Evolutionary conservation across 768 basidiomycete species (phyloP).

Genomic region (Podaxis sp.): DNA sequence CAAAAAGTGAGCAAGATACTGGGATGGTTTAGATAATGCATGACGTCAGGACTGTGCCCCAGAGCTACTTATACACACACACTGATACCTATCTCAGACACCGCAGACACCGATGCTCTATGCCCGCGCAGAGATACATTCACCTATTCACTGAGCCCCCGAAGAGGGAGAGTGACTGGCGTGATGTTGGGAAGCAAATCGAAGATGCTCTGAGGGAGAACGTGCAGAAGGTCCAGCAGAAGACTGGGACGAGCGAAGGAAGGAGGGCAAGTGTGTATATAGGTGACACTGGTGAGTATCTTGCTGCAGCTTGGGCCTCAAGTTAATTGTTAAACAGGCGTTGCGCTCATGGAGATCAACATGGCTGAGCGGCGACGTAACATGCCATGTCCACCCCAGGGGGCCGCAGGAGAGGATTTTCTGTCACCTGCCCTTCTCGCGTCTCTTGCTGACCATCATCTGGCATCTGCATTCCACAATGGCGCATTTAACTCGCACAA

Average conservation of each 20-base stretch:
- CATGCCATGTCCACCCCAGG: background rate
- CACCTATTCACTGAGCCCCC: constrained; percentile 19
- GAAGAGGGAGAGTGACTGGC: constrained; percentile 20
- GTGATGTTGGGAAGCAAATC: constrained; percentile 22
- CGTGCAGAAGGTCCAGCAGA: constrained; percentile 22
- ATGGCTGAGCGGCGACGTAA: constrained; percentile 15
- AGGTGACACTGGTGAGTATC: constrained; percentile 23
- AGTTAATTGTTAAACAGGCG: constrained; percentile 17
- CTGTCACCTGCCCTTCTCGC: constrained; percentile 18
- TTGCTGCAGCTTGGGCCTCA: background rate
- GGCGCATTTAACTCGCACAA: constrained; percentile 10
- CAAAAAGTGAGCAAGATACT: background rate
- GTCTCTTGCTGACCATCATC: constrained; percentile 20
- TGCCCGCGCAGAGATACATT: constrained; percentile 16
- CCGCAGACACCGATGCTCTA: background rate
- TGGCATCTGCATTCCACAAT: constrained; percentile 20
- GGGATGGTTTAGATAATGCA: background rate
- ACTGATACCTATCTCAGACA: background rate
- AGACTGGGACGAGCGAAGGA: constrained; percentile 13
- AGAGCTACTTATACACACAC: background rate
- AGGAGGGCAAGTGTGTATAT: constrained; percentile 25
- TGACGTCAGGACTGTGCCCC: background rate
- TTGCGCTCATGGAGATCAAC: constrained; percentile 26
- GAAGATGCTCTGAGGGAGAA: constrained; percentile 23
- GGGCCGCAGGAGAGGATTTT: background rate